Percentiles rank a stretch among this genome's conserved stretches.
Evolutionary conservation across 2,329 filamentous ascomycete species (phyloP).

Genomic region (Ophiostoma ulmi): DNA sequence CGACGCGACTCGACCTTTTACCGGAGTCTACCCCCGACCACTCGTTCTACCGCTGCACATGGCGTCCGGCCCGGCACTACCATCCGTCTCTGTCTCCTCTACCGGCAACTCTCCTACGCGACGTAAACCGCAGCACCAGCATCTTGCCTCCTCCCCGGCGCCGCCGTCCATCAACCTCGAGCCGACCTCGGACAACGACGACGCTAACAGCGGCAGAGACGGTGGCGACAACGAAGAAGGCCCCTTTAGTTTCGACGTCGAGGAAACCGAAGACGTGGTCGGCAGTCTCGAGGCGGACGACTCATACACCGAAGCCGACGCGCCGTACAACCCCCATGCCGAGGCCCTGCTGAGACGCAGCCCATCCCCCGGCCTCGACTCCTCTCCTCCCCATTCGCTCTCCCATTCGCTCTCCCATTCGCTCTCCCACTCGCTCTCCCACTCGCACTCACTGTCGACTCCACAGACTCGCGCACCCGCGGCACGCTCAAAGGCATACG

Average conservation of each 20-base stretch:
- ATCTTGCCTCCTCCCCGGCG: slow-evolving; percentile 15
- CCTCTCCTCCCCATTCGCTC: background rate
- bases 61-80: slow-evolving; percentile 19
- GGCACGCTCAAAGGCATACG: slow-evolving; percentile 1
- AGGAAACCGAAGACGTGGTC: background rate
- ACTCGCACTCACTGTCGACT: slow-evolving; percentile 5
- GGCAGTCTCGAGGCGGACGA: background rate
- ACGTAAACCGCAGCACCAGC: background rate
- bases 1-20: background rate
- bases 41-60: slow-evolving; percentile 19
- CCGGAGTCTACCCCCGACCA: background rate
- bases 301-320: background rate
- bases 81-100: slow-evolving; percentile 18
- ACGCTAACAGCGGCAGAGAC: slow-evolving; percentile 3
- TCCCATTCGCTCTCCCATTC: background rate
- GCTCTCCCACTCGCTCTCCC: background rate
- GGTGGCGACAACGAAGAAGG: slow-evolving; percentile 8
- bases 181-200: slow-evolving; percentile 21
- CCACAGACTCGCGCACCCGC: background rate
- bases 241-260: slow-evolving; percentile 21
- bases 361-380: slow-evolving; percentile 21
- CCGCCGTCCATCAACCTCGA: slow-evolving; percentile 22
- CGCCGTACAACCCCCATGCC: slow-evolving; percentile 25
- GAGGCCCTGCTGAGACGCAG: slow-evolving; percentile 26
- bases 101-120: background rate